Base-by-base conservation (phyloP, 768 basidiomycete genomes). In the Scleroderma bovista region DNA sequence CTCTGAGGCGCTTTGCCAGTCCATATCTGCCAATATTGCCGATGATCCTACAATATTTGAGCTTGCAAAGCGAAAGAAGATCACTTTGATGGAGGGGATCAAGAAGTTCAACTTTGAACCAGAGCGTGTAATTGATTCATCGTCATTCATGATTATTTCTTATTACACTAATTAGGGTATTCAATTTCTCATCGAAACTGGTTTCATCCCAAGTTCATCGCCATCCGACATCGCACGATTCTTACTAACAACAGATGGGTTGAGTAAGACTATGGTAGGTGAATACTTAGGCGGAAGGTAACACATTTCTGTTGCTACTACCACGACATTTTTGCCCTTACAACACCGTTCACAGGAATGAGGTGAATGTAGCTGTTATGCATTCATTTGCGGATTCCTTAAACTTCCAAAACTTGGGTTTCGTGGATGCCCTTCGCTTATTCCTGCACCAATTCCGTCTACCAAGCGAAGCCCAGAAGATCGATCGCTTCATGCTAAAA, bases 91-190 rank as follows among this genome's bases (percentile, higher is more conserved):
- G 34, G 95, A 98, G 64, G 96, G 96, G 23, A 88, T 98, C 68
- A 93, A 88, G 68, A 93, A 92, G 69, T 99, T 99, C 70, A 97
- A 98, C 65, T 93, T 86, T 75, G 98, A 96, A 70, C 94, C 95
- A n/a, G 98, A 97, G 69, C 80, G 84, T 57, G 93, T 94, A 60
- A 41, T 84, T 69, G 2, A 2, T 5, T 34, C 34, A 33, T 7
- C n/a, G n/a, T 13, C 24, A 6, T 34, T 63, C 23, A 46, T 15
- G 20, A 31, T 34, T 26, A 32, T n/a, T 9, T 20, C 16, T 23
- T 13, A 54, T 11, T 51, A 46, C 22, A 37, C 33, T 50, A 24
- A 7, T 19, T 49, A 95, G 93, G 96, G 96, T 15, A 76, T 98
- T 45, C 76, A 87, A 72, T 97, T 91, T 65, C 75, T 98, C 53